Base-by-base conservation (phyloP, 192 early-diverging fungal species). In the Piromyces finnis region DNA sequence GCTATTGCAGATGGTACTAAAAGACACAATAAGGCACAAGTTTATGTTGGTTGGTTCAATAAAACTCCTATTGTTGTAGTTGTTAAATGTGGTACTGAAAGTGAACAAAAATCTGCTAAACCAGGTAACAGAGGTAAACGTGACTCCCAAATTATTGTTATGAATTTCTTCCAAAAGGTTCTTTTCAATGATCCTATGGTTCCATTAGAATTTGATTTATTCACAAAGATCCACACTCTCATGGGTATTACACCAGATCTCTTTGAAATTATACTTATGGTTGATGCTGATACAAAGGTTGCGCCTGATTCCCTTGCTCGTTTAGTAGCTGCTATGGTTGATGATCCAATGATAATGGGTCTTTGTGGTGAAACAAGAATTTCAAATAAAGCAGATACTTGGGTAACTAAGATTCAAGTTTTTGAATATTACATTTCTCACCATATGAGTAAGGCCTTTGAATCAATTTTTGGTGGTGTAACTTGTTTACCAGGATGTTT, bases 291-390 rank as follows among this genome's bases (percentile, higher is more conserved):
- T 68, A 68, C 51, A 1, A 81, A 95, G 81, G 89, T 95, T 30
- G 94, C 89, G 78, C 90, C 92, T 16, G 93, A 95, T 84, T 91
- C 92, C 12, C 79, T 94, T 14, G 87, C 90, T 18, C 85, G 88
- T 16, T 90, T 94, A 88, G 88, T 94, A 79, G 89, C 91, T 30
- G 87, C 88, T 30, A 92, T 94, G 91, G 88, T 90, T n/a, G 88
- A 89, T 81, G 93, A 93, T 84, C 88, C 89, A 30, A 84, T 87
- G 15, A 87, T 94, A 78, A 92, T 92, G 87, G 93, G 92, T 22
- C 85, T 92, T 32, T 94, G 93, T 80, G 93, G 93, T 51, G 92
- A 94, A 84, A 94, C 93, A 79, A 94, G 93, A 85, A 94, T 94
- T 83, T 91, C 89, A 59, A 94, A 93, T 86, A 94, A 94, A 86